Conservation (phyloP, 2,329 filamentous ascomycete genomes). For the Lasiodiplodia gonubiensis region DNA sequence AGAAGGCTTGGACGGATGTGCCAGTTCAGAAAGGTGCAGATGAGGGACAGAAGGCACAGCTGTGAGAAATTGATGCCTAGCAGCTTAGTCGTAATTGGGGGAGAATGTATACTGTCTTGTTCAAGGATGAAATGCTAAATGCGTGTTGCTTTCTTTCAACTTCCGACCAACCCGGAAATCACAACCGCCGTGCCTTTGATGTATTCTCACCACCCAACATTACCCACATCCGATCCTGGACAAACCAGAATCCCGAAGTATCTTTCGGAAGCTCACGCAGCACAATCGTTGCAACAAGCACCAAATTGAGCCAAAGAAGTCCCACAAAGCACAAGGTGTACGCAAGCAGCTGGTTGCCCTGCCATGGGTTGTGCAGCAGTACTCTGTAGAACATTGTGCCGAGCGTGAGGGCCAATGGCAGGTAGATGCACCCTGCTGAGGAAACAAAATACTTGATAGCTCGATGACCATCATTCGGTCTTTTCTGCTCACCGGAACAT, state of each 20-base stretch:
- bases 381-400: neutral
- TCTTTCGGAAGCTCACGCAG: neutral
- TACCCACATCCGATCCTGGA: neutral
- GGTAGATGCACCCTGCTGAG: neutral
- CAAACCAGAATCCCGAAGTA: neutral
- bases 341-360: neutral
- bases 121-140: neutral
- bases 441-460: neutral
- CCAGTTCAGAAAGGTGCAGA: neutral
- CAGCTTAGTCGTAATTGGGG: neutral
- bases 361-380: neutral
- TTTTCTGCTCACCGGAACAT: neutral
- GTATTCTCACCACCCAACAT: neutral
- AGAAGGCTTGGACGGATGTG: constrained; percentile 66
- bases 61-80: neutral
- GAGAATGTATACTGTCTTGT: neutral
- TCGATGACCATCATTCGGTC: neutral
- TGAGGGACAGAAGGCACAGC: neutral
- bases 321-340: neutral
- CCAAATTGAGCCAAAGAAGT: neutral
- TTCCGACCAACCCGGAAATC: too few species aligned
- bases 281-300: neutral
- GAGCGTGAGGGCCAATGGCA: neutral
- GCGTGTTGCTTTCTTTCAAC: too few species aligned
- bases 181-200: too few species aligned